Evolutionary conservation across 2,329 filamentous ascomycete species (phyloP), one percentile per base, ranked within the genome.

Genomic region (Cordyceps cicadae): DNA sequence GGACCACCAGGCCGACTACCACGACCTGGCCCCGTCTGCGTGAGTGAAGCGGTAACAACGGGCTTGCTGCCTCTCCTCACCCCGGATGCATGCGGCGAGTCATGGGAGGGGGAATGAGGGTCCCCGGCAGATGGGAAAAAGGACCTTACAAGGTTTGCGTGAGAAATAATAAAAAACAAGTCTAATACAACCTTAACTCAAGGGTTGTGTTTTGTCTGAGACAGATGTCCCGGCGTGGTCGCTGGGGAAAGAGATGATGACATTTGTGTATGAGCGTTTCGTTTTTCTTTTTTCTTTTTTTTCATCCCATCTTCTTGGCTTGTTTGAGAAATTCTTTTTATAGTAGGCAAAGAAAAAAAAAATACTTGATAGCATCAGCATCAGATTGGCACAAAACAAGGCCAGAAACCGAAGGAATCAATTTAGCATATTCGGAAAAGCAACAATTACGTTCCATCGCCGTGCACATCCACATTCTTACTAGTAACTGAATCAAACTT

Each of bases 1-100:
- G 63, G 81, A 80, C 60, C 75, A 82, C 75, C 79, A 82, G 74
- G 77, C 74, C 51, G 83, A 86, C 75, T 85, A 76, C 70, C 72
- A 79, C 71, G 78, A 81, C 67, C 72, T 79, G 21, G 9, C 12
- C 32, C 19, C 17, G 29, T 51, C 55, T 34, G 53, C 26, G 4
- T 55, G n/a, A 53, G 48, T 3, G 26, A n/a, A 6, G 29, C 29
- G 24, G 24, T 24, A 24, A 24, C 24, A 24, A 24, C 24, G 24
- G 24, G 24, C 5, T 29, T 29, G 29, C 29, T 8, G 29, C 5
- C 29, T 29, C 29, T 24, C 24, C 24, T 24, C 29, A 1, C 29
- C 29, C 8, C 5, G 43, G 8, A 43, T 43, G 41, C 41, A 15
- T 17, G 41, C 24, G 15, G n/a, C 17, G 39, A n/a, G 39, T 43